Base-by-base conservation (phyloP, 176 grass and related monocot species). In the Aegilops sharonensis region DNA sequence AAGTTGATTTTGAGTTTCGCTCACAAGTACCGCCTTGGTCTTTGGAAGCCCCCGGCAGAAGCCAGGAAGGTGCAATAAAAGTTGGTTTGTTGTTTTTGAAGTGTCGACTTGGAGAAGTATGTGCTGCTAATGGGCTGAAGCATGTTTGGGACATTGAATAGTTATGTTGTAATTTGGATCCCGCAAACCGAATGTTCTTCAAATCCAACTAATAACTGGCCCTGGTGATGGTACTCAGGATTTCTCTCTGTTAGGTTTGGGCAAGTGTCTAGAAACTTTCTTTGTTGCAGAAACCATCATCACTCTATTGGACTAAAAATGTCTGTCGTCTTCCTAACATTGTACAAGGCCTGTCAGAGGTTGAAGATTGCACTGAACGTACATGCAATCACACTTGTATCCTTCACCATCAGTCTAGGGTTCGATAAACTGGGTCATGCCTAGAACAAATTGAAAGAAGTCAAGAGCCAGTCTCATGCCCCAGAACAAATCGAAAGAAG, bases 1-100 rank as follows among this genome's bases (percentile, higher is more conserved):
- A 98, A 95, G 52, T 76, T 97, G 79, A 95, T 95, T 77, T 78
- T 98, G 69, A 91, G 78, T 77, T 98, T 93, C 64, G 85, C 95
- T 29, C 95, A 95, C 15, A 98, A 95, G 83, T 95, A 92, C 68
- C 90, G 93, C 5, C 87, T 98, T 76, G 91, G 95, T 66, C 91
- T 98, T 73, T 98, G 93, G 95, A 98, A 83, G 85, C 93, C 95
- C 24, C 71, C 24, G 24, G 91, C 68, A 87, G 91, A 87, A 27
- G 66, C 72, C 34, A 87, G 42, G 50, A 95, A 90, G 82, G 78
- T 14, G 2, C 80, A 88, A 76, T 92, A 43, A 89, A 88, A 81
- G 36, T 57, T 89, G 8, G 29, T 63, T 83, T 48, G n/a, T 83
- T 48, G n/a, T 72, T 82, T 20, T 57, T 40, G 14, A 77, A 86